Evolutionary conservation across 129 eudicot species (phyloP).

Genomic region (Kitagawia praeruptora): DNA sequence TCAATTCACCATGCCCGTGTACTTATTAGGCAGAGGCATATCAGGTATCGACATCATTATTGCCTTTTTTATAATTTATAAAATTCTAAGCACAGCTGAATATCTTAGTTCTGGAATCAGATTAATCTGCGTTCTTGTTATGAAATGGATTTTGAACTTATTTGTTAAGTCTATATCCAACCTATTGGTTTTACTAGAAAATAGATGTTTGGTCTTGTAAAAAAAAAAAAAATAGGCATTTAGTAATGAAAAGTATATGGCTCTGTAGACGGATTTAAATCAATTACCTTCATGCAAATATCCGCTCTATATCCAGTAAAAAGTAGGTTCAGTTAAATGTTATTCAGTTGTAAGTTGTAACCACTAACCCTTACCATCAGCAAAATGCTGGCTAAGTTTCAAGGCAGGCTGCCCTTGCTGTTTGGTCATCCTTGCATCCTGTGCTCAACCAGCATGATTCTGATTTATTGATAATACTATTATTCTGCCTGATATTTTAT

Average conservation of each 20-base stretch:
- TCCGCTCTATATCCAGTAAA: too few relatives aligned
- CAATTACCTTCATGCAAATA: not conserved
- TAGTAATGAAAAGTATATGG: too few relatives aligned
- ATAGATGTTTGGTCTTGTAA: too few relatives aligned
- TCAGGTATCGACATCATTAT: constrained; percentile 16
- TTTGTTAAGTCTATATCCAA: not conserved
- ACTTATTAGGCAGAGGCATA: constrained; percentile 40
- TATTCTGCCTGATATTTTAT: not conserved
- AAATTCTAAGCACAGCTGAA: not conserved
- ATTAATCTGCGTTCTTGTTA: not conserved
- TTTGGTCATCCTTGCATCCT: not conserved
- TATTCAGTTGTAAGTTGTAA: too few relatives aligned
- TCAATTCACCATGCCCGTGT: constrained; percentile 42
- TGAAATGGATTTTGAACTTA: not conserved
- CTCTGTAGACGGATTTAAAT: not conserved
- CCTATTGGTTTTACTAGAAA: too few relatives aligned
- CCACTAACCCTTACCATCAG: not conserved
- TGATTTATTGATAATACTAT: too few relatives aligned
- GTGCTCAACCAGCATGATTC: not conserved
- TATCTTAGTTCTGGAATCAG: not conserved
- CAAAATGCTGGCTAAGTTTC: not conserved
- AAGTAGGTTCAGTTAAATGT: not conserved
- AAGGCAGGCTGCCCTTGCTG: not conserved
- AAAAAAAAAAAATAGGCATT: too few relatives aligned
- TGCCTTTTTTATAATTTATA: not conserved